Conservation (phyloP, 139 green algal species). For the Micractinium conductrix region DNA sequence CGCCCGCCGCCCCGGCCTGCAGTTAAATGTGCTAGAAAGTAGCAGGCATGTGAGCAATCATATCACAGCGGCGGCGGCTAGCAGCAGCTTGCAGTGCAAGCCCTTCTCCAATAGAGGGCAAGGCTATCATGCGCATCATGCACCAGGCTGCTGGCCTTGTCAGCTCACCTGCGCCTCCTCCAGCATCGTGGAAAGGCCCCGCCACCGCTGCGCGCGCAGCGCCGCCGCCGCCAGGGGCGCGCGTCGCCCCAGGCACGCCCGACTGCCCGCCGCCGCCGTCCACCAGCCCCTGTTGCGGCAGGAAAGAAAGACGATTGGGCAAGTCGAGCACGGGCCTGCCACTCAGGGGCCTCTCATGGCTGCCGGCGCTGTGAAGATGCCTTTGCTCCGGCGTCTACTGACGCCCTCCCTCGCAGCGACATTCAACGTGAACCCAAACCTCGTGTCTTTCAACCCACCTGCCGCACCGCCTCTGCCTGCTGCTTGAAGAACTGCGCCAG, state of each 20-base stretch:
- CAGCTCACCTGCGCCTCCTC: too few species aligned
- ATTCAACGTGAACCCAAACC: not conserved
- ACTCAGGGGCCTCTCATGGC: too few species aligned
- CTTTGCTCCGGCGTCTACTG: not conserved
- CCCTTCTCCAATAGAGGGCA: too few species aligned
- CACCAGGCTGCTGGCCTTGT: too few species aligned
- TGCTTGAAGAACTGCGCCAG: slow-evolving; percentile 85
- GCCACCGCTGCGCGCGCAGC: not conserved
- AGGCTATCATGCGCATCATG: too few species aligned
- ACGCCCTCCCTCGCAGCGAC: not conserved
- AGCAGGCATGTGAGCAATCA: too few species aligned
- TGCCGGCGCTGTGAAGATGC: too few species aligned
- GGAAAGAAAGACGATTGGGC: too few species aligned
- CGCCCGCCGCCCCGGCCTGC: not conserved
- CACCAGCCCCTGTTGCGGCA: slow-evolving; percentile 8
- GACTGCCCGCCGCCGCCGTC: slow-evolving; percentile 15
- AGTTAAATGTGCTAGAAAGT: too few species aligned
- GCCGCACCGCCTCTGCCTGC: slow-evolving; percentile 42
- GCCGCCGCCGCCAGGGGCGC: not conserved
- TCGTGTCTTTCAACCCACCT: not conserved
- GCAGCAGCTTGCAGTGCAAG: too few species aligned
- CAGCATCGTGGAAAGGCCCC: not conserved
- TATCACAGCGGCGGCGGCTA: too few species aligned
- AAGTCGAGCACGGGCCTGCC: too few species aligned
- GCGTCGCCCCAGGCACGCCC: not conserved